Percentiles rank a stretch among this genome's conserved stretches.
phyloP scores from a whole-genome alignment of 257 asterid species.

The Solanum tarapatanum region DNA sequence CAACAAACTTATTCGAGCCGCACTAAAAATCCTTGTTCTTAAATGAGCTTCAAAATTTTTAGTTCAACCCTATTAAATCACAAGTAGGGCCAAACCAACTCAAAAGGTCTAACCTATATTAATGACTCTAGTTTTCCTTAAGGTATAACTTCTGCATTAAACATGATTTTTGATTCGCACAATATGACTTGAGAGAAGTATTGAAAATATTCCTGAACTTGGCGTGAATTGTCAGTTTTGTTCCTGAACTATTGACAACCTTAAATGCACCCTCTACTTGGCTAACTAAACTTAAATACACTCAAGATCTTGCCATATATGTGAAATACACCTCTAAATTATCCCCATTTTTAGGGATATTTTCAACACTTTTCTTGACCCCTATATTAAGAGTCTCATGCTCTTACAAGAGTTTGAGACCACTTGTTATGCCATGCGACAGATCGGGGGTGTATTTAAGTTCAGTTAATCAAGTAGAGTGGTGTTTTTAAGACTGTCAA shows the following conservation, averaged over 20 bases:
- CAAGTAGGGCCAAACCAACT: not conserved
- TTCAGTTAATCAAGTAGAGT: too few species aligned
- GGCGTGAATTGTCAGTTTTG: not conserved
- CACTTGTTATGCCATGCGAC: not conserved
- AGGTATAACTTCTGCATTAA: not conserved
- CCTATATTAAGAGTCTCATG: not conserved
- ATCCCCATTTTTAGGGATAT: accelerated
- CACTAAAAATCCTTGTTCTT: not conserved
- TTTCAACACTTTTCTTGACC: not conserved
- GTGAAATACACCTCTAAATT: not conserved
- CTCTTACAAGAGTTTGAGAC: not conserved
- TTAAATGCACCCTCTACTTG: not conserved
- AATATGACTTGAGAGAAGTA: not conserved
- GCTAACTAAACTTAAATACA: too few species aligned
- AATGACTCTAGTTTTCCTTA: not conserved
- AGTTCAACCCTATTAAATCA: not conserved
- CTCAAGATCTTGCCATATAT: not conserved
- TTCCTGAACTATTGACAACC: not conserved
- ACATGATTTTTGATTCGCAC: not conserved
- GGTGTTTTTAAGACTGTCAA: not conserved
- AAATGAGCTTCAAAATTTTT: too few species aligned
- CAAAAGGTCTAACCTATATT: not conserved
- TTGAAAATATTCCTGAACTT: not conserved
- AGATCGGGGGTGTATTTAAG: not conserved
- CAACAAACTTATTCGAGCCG: not conserved